Base-by-base conservation (phyloP, 1,139 yeast genomes). In the Zygotorulaspora mrakii region DNA sequence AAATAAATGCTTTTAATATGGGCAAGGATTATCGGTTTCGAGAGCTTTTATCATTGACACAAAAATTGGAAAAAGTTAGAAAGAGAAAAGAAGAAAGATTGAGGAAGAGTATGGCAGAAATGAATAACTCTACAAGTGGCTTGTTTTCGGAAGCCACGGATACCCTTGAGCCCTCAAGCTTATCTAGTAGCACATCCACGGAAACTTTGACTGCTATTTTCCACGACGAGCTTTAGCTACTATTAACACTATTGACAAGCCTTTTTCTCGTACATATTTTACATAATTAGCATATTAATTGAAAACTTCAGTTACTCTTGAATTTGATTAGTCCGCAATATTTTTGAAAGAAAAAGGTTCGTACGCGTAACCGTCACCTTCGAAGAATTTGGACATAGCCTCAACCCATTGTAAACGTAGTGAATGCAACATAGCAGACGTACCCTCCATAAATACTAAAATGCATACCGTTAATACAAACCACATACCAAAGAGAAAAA, bases 401-500 rank as follows among this genome's bases (percentile, higher is more conserved):
- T 83, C 94, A 42, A 83, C 94, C 94, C 94, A 83, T 61, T 83
- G 94, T 59, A 83, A 72, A 71, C 94, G 79, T 60, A 83, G 73
- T 18, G 89, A 78, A 62, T 83, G 94, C 61, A 83, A 72, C 94
- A 83, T 83, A 31, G 94, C 94, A 25, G 89, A 82, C 0, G 94
- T 83, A 51, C 94, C 94, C 65, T 83, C 94, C 94, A 83, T 83
- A 39, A 79, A 66, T 17, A 83, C 94, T 61, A 83, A 71, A 48
- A 83, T 82, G 55, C 77, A 76, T 21, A 82, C 83, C 0, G 91
- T 81, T 52, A 83, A 67, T 3, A 73, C 72, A 61, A 83, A 82
- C 94, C 94, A 83, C 82, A 83, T 76, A 31, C 78, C 86, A 62
- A 83, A 83, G 55, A 82, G 66, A 10, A 62, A 35, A 3, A 68